These are phyloP conservation scores for Phytophthora ohioensis DNA, from an alignment of 352 stramenopile species.

Conservation along the genomic window DNA sequence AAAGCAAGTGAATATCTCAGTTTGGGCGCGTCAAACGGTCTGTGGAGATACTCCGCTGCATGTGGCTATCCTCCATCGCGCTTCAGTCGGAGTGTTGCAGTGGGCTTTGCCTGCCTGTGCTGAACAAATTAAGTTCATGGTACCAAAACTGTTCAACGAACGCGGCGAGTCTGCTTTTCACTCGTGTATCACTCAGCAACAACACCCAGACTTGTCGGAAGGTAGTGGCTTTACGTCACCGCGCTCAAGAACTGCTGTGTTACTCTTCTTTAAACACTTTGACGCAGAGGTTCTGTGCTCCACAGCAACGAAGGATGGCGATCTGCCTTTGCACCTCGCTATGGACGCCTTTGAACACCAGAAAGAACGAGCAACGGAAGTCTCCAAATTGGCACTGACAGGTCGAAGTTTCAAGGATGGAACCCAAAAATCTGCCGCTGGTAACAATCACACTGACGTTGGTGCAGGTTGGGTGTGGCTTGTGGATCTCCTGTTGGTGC, in stretches of 20 bases:
- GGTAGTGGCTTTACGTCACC: constrained; percentile 30
- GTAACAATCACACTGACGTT: neutral
- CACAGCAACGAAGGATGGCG: constrained; percentile 45
- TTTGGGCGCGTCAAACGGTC: constrained; percentile 34
- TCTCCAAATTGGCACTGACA: neutral
- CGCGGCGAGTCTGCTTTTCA: constrained; percentile 59
- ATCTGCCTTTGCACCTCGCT: constrained; percentile 63
- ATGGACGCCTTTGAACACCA: constrained; percentile 49
- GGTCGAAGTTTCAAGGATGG: neutral
- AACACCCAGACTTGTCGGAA: constrained; percentile 5
- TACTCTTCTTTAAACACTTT: constrained; percentile 54
- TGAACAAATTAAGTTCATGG: neutral
- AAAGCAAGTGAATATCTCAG: constrained; percentile 2
- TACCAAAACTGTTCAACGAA: constrained; percentile 40
- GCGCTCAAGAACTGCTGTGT: constrained; percentile 42
- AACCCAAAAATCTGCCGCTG: neutral
- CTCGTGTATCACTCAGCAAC: constrained; percentile 43
- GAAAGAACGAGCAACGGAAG: constrained; percentile 23
- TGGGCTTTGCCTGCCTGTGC: constrained; percentile 38
- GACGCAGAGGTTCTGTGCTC: constrained; percentile 36
- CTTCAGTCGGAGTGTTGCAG: constrained; percentile 49
- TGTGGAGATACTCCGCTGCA: constrained; percentile 55
- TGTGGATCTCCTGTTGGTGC: constrained; percentile 24
- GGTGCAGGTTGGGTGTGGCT: constrained; percentile 44
- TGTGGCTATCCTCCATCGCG: constrained; percentile 41